phyloP scores from a whole-genome alignment of 2,329 filamentous ascomycete species.

The Mariannaea sp. region DNA sequence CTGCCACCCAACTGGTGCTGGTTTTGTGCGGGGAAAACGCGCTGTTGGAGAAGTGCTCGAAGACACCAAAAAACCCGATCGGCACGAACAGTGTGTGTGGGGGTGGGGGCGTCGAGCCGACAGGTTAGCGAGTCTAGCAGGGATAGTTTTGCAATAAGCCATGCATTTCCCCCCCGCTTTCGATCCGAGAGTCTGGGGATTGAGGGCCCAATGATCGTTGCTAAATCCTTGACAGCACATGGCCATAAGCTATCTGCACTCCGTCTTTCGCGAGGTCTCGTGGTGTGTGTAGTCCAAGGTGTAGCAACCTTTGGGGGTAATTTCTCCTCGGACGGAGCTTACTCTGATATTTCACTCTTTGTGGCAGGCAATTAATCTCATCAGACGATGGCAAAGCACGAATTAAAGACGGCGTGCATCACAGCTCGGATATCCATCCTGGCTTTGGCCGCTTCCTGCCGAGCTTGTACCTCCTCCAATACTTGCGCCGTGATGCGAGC shows the following conservation, averaged over 20 bases:
- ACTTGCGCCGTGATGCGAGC: slow-evolving; percentile 52
- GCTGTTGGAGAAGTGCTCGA: slow-evolving; percentile 29
- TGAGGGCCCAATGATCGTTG: no score
- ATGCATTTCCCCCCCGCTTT: background rate
- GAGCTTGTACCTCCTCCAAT: slow-evolving; percentile 50
- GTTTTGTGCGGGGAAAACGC: slow-evolving; percentile 33
- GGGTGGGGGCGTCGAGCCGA: slow-evolving; percentile 37
- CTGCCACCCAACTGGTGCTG: slow-evolving; percentile 17
- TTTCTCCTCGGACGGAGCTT: background rate
- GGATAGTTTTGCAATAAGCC: no score
- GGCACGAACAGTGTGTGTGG: slow-evolving; percentile 34
- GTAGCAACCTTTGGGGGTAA: no score
- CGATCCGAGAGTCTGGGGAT: background rate
- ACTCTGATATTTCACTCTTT: background rate
- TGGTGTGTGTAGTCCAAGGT: slow-evolving; percentile 9
- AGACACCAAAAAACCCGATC: slow-evolving; percentile 30
- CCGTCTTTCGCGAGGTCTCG: no score
- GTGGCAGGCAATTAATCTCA: no score
- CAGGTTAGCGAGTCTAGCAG: slow-evolving; percentile 3
- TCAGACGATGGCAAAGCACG: slow-evolving; percentile 57
- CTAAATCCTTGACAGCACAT: no score
- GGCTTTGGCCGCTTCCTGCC: slow-evolving; percentile 47
- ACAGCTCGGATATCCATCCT: slow-evolving; percentile 52
- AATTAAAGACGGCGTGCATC: slow-evolving; percentile 56
- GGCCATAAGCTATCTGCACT: no score